Conservation (phyloP, 2,329 filamentous ascomycete genomes). For the Blastomyces gilchristii region DNA sequence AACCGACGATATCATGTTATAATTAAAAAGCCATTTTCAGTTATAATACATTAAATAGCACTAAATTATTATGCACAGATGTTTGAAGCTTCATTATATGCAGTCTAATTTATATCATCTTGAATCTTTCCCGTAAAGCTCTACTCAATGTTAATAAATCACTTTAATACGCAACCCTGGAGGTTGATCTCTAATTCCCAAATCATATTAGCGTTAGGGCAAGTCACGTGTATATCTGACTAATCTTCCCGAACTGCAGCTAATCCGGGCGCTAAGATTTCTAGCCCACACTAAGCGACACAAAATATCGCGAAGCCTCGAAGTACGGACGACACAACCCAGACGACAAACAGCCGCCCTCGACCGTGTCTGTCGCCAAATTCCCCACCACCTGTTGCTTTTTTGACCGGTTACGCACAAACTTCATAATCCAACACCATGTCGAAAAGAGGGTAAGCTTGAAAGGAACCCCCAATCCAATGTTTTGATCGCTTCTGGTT, state of each 20-base stretch:
- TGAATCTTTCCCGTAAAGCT: no score
- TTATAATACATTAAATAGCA: no score
- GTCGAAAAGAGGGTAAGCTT: conserved; percentile 43
- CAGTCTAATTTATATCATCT: no score
- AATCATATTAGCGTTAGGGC: conserved; percentile 30
- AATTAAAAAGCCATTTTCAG: no score
- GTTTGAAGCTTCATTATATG: no score
- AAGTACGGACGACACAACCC: conserved; percentile 14
- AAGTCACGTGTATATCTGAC: conserved; percentile 14
- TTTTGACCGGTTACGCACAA: conserved; percentile 25
- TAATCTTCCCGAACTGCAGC: neutral
- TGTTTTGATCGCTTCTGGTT: neutral
- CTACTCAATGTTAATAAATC: no score
- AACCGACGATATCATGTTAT: no score
- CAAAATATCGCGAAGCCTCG: conserved; percentile 4
- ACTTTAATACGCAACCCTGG: neutral
- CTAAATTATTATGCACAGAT: no score
- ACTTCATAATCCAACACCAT: conserved; percentile 36
- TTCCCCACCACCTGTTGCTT: conserved; percentile 24
- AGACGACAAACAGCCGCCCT: conserved; percentile 1
- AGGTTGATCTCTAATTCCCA: neutral
- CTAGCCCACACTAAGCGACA: conserved; percentile 34
- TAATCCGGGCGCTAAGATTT: conserved; percentile 32
- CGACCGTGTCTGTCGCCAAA: conserved; percentile 1
- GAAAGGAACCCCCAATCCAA: conserved; percentile 9